Conservation (phyloP, 805 yeast genomes). For the Saccharomycopsis guyanensis region DNA sequence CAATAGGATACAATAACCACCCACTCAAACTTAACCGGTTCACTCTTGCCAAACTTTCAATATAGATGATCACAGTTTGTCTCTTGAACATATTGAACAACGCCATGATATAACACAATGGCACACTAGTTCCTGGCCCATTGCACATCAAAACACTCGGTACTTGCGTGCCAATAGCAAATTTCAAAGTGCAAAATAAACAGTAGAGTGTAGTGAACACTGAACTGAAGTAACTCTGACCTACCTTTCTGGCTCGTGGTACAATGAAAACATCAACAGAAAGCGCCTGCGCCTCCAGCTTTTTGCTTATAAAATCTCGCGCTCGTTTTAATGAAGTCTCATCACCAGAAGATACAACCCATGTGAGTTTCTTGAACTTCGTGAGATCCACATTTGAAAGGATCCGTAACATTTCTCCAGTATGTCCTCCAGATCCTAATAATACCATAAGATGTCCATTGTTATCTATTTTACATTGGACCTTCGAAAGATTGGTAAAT, state of each 20-base stretch:
- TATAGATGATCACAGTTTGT: constrained; percentile 55
- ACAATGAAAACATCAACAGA: too few relatives aligned
- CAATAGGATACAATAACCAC: constrained; percentile 54
- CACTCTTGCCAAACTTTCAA: constrained; percentile 86
- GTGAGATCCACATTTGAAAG: constrained; percentile 32
- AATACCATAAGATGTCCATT: constrained; percentile 42
- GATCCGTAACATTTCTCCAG: constrained; percentile 88
- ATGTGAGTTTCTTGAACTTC: constrained; percentile 16
- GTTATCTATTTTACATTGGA: not conserved
- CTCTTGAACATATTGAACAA: constrained; percentile 33
- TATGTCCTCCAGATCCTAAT: constrained; percentile 96
- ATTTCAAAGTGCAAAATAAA: constrained; percentile 25
- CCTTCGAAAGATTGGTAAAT: constrained; percentile 10
- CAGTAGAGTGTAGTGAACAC: constrained; percentile 38
- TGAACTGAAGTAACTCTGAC: constrained; percentile 44
- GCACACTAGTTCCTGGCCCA: constrained; percentile 81
- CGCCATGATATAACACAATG: constrained; percentile 54
- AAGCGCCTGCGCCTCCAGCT: too few relatives aligned
- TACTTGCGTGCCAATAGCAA: constrained; percentile 25
- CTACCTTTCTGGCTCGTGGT: constrained; percentile 55
- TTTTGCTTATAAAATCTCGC: constrained; percentile 32
- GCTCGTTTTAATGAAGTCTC: constrained; percentile 37
- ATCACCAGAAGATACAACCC: constrained; percentile 38
- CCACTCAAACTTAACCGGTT: constrained; percentile 72
- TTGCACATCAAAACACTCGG: constrained; percentile 49